Evolutionary conservation across 805 yeast genomes (phyloP), one percentile per base, ranked within the genome.

Genomic region (Zygotorulaspora sp.): DNA sequence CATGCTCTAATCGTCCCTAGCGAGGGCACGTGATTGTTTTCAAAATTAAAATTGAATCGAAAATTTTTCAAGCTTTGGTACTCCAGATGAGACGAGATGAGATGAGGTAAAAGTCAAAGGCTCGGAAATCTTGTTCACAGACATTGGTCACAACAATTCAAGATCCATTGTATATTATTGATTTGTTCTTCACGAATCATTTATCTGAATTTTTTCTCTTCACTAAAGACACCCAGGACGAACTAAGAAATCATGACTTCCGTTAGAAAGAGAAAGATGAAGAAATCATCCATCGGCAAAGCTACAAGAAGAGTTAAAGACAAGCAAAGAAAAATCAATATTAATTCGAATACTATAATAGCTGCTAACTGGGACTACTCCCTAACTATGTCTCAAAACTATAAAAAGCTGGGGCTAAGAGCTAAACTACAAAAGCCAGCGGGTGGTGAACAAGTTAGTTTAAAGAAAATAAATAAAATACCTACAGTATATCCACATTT

Each of bases 331-430:
- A 72, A 80, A 49, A 67, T 80, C 42, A 78, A 78, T 44, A 76
- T 84, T 21, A 71, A 71, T 32, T 71, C 84, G 0, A 86, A 87
- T 56, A 84, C 95, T 2, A 75, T 92, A 45, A 83, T 92, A 45
- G 94, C 87, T 4, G 84, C 78, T 22, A 75, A 88, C 61, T 92
- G 98, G 98, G 96, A 92, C 63, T 74, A 78, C 42, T 73, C 75
- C 9, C 69, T 81, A 40, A 89, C 97, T 0, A 66, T 89, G 43
- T 72, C 78, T 36, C 97, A 92, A 58, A 92, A 92, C 61, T 90
- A 92, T 65, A 80, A 80, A 51, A 77, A 70, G 46, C 65, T 92
- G 19, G 98, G 98, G 3, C 68, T 92, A 36, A 68, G 77, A 24
- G 71, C 83, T 8, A 77, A 78, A 49, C 62, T 89, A 24, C 82